These are phyloP conservation scores for Fragilariopsis cylindrus DNA, from an alignment of 108 stramenopile genomes.

Conservation along the genomic window DNA sequence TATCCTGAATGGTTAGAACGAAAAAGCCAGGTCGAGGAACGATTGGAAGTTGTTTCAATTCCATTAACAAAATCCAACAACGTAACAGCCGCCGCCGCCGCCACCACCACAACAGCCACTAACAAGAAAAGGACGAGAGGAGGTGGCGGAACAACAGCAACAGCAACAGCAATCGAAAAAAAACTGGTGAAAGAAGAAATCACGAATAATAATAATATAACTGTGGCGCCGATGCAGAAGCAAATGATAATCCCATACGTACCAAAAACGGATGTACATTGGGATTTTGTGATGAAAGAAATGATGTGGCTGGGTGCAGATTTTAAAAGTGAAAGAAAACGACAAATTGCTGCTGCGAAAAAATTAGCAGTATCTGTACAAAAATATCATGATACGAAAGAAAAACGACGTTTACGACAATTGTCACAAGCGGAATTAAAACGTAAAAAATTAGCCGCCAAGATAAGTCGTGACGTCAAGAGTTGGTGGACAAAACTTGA, in stretches of 20 bases:
- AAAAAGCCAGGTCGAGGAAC: conserved; percentile 21
- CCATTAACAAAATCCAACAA: neutral
- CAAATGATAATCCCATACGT: conserved; percentile 13
- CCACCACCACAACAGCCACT: neutral
- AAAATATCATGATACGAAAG: conserved; percentile 50
- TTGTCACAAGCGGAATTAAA: conserved; percentile 53
- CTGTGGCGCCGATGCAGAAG: neutral
- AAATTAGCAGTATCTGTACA: conserved; percentile 48
- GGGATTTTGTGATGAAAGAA: conserved; percentile 80
- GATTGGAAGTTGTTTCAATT: conserved; percentile 24
- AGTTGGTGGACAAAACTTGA: conserved; percentile 8
- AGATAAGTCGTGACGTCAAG: conserved; percentile 13
- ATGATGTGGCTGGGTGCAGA: conserved; percentile 77
- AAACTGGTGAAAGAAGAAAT: neutral
- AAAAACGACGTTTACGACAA: conserved; percentile 41
- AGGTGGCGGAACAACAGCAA: neutral
- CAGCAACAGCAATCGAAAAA: neutral
- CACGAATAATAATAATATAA: neutral
- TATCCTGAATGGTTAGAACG: conserved; percentile 12
- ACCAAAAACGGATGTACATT: conserved; percentile 68
- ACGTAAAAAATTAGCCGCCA: conserved; percentile 53
- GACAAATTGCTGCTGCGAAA: conserved; percentile 61
- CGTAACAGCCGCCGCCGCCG: neutral
- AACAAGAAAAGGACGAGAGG: neutral
- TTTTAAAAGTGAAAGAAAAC: conserved; percentile 79